Conservation (phyloP, 495 filamentous ascomycete genomes). For the Aspergillus asperescens region DNA sequence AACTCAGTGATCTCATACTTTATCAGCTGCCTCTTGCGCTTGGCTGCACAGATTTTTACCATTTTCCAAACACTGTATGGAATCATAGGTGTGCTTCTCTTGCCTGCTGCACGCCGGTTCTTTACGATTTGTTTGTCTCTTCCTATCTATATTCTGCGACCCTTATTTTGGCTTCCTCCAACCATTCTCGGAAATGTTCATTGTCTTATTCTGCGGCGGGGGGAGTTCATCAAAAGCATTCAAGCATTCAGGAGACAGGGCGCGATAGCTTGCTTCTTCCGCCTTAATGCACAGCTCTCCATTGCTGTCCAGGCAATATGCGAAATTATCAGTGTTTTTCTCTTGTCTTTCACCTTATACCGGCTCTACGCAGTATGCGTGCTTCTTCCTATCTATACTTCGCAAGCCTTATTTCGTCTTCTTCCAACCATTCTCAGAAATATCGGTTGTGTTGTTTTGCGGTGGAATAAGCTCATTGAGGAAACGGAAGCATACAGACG, state of each 20-base stretch:
- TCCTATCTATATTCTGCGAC: not conserved
- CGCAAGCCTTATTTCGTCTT: not conserved
- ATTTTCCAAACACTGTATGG: too few relatives aligned
- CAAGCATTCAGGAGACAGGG: not conserved
- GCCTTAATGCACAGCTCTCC: too few relatives aligned
- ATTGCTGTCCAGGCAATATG: too few relatives aligned
- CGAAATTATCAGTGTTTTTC: too few relatives aligned
- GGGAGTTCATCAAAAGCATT: not conserved
- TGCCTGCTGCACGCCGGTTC: not conserved
- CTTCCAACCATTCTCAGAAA: not conserved
- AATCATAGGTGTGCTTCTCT: too few relatives aligned
- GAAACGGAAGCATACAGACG: not conserved
- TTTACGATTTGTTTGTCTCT: not conserved
- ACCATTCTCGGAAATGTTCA: not conserved
- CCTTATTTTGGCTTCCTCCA: not conserved
- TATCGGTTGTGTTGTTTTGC: not conserved
- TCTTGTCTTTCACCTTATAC: not conserved
- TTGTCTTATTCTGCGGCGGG: not conserved
- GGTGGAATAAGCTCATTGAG: not conserved
- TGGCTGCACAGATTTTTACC: too few relatives aligned
- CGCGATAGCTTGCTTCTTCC: too few relatives aligned
- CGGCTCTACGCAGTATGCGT: not conserved
- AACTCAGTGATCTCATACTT: too few relatives aligned
- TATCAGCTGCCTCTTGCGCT: too few relatives aligned
- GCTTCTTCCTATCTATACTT: not conserved